Evolutionary conservation across 306 rosid species (phyloP).

Genomic region (cucumber (Cucumis sativus)): Cucumber_9930_V3 NC_026660.2:30170501-30171000

Average conservation of each 20-base stretch:
- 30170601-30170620: background rate
- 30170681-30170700: background rate
- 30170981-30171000: conserved; percentile 42
- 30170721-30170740: background rate
- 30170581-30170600: background rate
- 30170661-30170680: background rate
- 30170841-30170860: conserved; percentile 95
- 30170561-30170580: background rate
- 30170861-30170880: conserved; percentile 88
- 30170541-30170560: background rate
- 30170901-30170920: conserved; percentile 76
- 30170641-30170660: background rate
- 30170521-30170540: background rate
- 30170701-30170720: background rate
- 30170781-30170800: background rate
- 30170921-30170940: conserved; percentile 35
- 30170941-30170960: conserved; percentile 11
- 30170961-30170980: conserved; percentile 1
- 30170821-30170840: conserved; percentile 78
- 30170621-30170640: background rate
- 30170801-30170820: conserved; percentile 35
- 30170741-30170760: background rate
- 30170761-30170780: background rate
- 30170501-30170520: background rate
- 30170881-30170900: conserved; percentile 81